Evolutionary conservation across 2,329 filamentous ascomycete species (phyloP).

Genomic region (Aureobasidium mangrovei): DNA sequence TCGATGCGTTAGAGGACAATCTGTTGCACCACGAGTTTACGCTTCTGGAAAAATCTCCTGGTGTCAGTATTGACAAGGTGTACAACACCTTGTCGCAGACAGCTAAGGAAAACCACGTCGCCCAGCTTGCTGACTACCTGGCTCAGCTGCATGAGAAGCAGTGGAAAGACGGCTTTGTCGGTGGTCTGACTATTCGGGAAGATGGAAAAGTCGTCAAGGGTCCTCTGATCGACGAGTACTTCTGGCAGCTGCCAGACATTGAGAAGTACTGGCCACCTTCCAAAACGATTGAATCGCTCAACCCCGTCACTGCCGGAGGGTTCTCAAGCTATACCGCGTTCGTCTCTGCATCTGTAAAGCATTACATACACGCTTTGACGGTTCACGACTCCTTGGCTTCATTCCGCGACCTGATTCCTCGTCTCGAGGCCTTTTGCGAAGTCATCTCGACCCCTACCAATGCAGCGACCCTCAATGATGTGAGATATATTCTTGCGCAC

Average conservation of each 20-base stretch:
- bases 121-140: neutral
- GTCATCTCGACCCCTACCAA: neutral
- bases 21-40: neutral
- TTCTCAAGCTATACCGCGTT: neutral
- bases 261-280: neutral
- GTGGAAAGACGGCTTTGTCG: neutral
- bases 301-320: neutral
- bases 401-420: neutral
- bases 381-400: neutral
- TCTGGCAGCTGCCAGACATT: conserved; percentile 5
- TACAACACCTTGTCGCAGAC: neutral
- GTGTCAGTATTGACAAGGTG: neutral
- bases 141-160: neutral
- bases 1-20: neutral
- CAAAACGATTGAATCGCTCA: neutral
- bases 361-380: conserved; percentile 1
- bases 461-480: neutral
- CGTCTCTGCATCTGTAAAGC: neutral
- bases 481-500: neutral
- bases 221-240: neutral
- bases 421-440: neutral
- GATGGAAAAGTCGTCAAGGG: neutral
- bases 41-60: neutral
- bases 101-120: neutral
- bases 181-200: neutral